Evolutionary conservation across 805 yeast species (phyloP).

Genomic region (Sugiyamaella qingdaonensis): DNA sequence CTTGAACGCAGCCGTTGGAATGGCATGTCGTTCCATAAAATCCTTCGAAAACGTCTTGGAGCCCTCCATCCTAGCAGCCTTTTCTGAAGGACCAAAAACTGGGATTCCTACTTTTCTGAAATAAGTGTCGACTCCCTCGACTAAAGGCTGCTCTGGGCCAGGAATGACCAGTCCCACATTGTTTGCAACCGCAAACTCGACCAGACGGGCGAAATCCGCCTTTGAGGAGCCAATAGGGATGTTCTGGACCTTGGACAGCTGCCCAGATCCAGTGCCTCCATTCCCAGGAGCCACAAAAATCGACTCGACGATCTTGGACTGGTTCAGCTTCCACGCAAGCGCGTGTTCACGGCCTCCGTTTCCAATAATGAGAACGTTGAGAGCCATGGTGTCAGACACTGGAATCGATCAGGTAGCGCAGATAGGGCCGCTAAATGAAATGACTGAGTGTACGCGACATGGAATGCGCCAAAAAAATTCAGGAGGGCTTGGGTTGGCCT

Average conservation of each 20-base stretch:
- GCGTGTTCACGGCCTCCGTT: conserved; percentile 99
- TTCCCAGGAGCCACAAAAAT: conserved; percentile 96
- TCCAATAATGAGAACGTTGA: conserved; percentile 79
- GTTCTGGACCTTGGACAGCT: conserved; percentile 55
- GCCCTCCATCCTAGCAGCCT: conserved; percentile 94
- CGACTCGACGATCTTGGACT: conserved; percentile 64
- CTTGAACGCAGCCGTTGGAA: conserved; percentile 90
- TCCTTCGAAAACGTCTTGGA: conserved; percentile 92
- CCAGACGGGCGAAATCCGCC: conserved; percentile 64
- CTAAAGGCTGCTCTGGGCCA: conserved; percentile 99
- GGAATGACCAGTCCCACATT: conserved; percentile 76
- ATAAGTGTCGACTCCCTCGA: conserved; percentile 77
- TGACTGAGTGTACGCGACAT: not conserved
- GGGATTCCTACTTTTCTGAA: conserved; percentile 85
- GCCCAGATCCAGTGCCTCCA: conserved; percentile 72
- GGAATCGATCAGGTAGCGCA: not conserved
- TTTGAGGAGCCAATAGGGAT: conserved; percentile 64
- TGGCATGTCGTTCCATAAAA: conserved; percentile 85
- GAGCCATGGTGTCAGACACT: conserved; percentile 7
- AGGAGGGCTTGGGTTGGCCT: not conserved
- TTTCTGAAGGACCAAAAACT: conserved; percentile 91
- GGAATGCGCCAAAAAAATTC: conserved; percentile 2
- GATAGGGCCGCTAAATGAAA: not conserved
- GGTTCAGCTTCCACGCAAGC: conserved; percentile 82
- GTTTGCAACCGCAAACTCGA: conserved; percentile 67